phyloP scores from a whole-genome alignment of 768 basidiomycete genomes.

The Lenzites betulinus region DNA sequence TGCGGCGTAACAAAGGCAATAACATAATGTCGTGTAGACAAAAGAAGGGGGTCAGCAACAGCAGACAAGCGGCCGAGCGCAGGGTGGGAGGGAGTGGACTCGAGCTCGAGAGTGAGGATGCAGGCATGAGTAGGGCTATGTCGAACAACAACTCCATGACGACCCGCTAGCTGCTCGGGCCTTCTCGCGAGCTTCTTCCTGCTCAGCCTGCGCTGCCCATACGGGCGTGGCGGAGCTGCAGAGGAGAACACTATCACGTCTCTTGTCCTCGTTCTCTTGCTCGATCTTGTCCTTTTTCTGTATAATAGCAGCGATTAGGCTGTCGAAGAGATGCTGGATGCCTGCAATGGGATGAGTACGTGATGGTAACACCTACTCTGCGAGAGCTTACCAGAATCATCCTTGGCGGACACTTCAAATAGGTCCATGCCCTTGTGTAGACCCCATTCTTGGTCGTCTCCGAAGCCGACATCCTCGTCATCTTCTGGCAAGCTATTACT shows the following conservation, averaged over 20 bases:
- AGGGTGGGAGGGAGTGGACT: not conserved
- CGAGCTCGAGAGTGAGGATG: not conserved
- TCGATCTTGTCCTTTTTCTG: conserved; percentile 77
- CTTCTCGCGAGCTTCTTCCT: conserved; percentile 69
- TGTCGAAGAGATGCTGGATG: conserved; percentile 76
- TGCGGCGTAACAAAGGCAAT: conserved; percentile 14
- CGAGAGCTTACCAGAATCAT: conserved; percentile 65
- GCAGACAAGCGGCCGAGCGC: conserved; percentile 13
- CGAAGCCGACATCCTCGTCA: conserved; percentile 47
- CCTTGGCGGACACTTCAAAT: conserved; percentile 91
- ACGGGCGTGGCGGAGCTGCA: conserved; percentile 61
- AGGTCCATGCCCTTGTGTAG: conserved; percentile 83
- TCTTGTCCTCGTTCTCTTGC: conserved; percentile 75
- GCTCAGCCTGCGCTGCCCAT: conserved; percentile 81
- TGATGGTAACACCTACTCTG: not conserved
- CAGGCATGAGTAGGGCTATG: conserved; percentile 30
- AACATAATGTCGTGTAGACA: conserved; percentile 18
- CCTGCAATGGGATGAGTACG: conserved; percentile 45
- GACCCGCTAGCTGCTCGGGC: conserved; percentile 45
- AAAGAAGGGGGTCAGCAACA: conserved; percentile 5
- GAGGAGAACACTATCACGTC: conserved; percentile 83
- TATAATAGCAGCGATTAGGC: conserved; percentile 81
- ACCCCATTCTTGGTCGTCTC: conserved; percentile 69
- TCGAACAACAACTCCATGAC: conserved; percentile 71
- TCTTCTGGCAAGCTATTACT: conserved; percentile 71